Evolutionary conservation across 305 asterid species (phyloP).

Genomic region (Plantago rigida): DNA sequence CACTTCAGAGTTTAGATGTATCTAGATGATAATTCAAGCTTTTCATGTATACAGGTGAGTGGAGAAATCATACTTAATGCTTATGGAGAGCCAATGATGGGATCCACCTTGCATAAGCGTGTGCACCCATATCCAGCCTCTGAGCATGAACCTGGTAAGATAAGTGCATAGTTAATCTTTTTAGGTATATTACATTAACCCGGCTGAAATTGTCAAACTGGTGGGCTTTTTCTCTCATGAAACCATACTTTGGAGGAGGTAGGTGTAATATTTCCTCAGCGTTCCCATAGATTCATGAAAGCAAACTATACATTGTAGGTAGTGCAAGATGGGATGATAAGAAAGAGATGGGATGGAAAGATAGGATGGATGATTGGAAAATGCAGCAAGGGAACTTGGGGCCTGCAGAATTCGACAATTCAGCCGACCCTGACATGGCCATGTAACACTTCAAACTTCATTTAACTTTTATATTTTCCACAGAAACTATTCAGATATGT

Average conservation of each 20-base stretch:
- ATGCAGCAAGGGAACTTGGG: conserved; percentile 75
- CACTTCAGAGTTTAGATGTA: background rate
- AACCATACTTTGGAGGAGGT: background rate
- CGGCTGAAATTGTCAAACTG: background rate
- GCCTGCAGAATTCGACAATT: conserved; percentile 49
- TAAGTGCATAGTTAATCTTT: background rate
- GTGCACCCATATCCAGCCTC: conserved; percentile 69
- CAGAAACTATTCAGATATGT: conserved; percentile 1
- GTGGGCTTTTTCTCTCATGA: background rate
- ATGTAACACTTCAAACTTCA: conserved; percentile 39
- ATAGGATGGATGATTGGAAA: conserved; percentile 96
- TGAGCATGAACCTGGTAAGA: conserved; percentile 54
- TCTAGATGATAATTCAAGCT: conserved; percentile 1
- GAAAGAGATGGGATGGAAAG: conserved; percentile 84
- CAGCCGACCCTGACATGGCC: conserved; percentile 64
- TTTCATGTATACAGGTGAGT: conserved; percentile 48
- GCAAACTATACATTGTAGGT: conserved; percentile 30
- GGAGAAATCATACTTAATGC: conserved; percentile 73
- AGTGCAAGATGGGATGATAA: conserved; percentile 79
- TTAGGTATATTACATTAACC: background rate
- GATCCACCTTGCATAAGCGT: conserved; percentile 68
- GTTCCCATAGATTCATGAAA: background rate
- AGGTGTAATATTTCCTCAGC: background rate
- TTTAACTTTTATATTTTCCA: background rate
- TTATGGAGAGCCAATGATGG: conserved; percentile 66